Base-by-base conservation (phyloP, 2,329 filamentous ascomycete genomes). In the Dactylonectria macrodidyma region DNA sequence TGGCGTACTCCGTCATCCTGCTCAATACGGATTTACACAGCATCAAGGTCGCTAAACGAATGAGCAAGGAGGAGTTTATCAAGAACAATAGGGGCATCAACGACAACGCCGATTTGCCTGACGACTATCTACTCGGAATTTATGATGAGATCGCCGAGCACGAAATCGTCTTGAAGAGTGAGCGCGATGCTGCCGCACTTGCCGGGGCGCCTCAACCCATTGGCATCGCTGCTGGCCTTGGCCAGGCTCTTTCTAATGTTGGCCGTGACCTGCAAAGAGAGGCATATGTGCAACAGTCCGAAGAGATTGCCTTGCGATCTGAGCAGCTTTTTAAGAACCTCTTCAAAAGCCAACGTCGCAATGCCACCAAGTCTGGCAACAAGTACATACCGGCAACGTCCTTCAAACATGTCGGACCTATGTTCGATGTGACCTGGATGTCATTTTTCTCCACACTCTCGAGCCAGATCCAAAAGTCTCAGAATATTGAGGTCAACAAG, bases 371-470 rank as follows among this genome's bases (percentile, higher is more conserved):
- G 73, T 79, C 88, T 78, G 83, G 90, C 81, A 75, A 91, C 86
- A 82, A 91, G 85, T 99, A 96, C 81, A 97, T 99, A 62, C 93
- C 94, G 1, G 96, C 96, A 3, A 96, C 94, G 1, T 98, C 95
- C 0, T 95, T 94, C 79, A 95, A 94, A 75, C 96, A 99, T 79
- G 93, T 98, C 57, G 96, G 96, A 0, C 95, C 96, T 1, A 99
- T 99, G 96, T 98, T 99, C 78, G 95, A 97, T 76, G 95, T 97
- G 26, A 97, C 95, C 0, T 99, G 96, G 96, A 99, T 98, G 95
- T 97, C 95, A 10, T 97, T 98, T 81, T 92, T 99, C 77, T 98
- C 95, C 5, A 95, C 95, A 0, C 87, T 99, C 30, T 98, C 95
- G 1, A 95, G 93, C 58, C 93, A 97, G 73, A 95, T 96, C 79